Percentiles rank a stretch among this genome's conserved stretches.
phyloP scores from a whole-genome alignment of 1,284 basidiomycete species.

The Ustilago lituana region DNA sequence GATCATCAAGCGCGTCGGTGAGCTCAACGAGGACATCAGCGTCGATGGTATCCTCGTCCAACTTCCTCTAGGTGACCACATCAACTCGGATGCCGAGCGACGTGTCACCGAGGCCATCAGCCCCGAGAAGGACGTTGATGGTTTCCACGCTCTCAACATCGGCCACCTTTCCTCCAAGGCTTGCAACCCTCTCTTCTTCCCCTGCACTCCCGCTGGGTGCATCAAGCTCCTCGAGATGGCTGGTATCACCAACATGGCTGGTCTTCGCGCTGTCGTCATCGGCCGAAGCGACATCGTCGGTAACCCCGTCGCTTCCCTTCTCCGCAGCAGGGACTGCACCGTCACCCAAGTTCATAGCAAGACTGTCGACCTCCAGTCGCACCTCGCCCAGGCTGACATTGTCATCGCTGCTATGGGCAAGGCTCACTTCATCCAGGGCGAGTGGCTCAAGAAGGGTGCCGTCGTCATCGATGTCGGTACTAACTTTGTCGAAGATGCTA shows the following conservation, averaged over 20 bases:
- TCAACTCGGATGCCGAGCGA: slow-evolving; percentile 85
- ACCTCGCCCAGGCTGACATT: slow-evolving; percentile 88
- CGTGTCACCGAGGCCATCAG: slow-evolving; percentile 92
- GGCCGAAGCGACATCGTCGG: slow-evolving; percentile 98
- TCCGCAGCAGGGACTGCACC: slow-evolving; percentile 90
- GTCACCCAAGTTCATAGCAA: slow-evolving; percentile 97
- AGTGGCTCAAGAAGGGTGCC: slow-evolving; percentile 94
- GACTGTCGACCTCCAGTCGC: slow-evolving; percentile 77
- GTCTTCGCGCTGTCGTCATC: slow-evolving; percentile 85
- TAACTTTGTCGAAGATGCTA: slow-evolving; percentile 84
- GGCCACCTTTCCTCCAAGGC: slow-evolving; percentile 92
- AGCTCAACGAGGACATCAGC: slow-evolving; percentile 83
- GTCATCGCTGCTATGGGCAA: slow-evolving; percentile 93
- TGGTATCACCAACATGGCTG: slow-evolving; percentile 72
- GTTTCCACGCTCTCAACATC: slow-evolving; percentile 99
- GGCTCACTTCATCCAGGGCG: slow-evolving; percentile 86
- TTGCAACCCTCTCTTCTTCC: slow-evolving; percentile 87
- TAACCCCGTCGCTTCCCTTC: slow-evolving; percentile 89
- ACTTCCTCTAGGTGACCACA: slow-evolving; percentile 89
- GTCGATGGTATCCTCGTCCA: slow-evolving; percentile 95
- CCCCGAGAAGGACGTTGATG: slow-evolving; percentile 96
- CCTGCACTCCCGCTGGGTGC: slow-evolving; percentile 94
- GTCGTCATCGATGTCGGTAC: slow-evolving; percentile 80
- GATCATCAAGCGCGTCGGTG: slow-evolving; percentile 80
- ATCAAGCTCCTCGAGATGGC: slow-evolving; percentile 89